Conservation (phyloP, 2,329 filamentous ascomycete species). For the Ophiocordyceps australis region DNA sequence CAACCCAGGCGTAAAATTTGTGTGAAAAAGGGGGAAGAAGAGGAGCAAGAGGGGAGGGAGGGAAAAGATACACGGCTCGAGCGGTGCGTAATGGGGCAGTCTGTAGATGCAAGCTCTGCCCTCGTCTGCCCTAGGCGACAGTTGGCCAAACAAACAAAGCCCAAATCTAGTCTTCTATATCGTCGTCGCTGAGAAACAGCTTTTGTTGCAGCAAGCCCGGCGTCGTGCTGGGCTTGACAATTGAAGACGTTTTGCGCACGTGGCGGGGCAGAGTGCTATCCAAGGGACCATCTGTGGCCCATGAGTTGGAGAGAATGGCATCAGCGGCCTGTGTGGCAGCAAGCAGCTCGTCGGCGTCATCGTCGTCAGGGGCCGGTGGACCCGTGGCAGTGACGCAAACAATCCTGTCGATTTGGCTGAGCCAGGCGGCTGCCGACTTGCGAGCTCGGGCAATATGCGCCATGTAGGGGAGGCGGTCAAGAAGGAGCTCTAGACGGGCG, state of each 20-base stretch:
- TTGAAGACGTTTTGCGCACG: slow-evolving; percentile 24
- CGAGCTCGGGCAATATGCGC: slow-evolving; percentile 38
- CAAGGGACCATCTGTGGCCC: slow-evolving; percentile 42
- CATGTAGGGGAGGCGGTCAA: slow-evolving; percentile 80
- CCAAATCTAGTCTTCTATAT: slow-evolving; percentile 65
- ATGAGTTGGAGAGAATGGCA: too few species aligned
- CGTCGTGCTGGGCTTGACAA: slow-evolving; percentile 17
- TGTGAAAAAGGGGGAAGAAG: too few species aligned
- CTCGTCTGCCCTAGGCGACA: too few species aligned
- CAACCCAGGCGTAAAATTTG: too few species aligned
- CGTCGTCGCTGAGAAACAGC: slow-evolving; percentile 62
- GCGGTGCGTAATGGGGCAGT: too few species aligned
- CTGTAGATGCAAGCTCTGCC: too few species aligned
- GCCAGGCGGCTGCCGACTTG: slow-evolving; percentile 18
- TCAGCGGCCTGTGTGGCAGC: slow-evolving; percentile 23
- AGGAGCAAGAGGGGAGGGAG: too few species aligned
- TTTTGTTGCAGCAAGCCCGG: slow-evolving; percentile 38
- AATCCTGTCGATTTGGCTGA: slow-evolving; percentile 47
- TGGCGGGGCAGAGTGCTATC: slow-evolving; percentile 33
- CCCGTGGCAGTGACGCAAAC: slow-evolving; percentile 49
- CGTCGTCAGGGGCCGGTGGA: slow-evolving; percentile 21
- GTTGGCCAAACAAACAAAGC: too few species aligned
- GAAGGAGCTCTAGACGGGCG: slow-evolving; percentile 54
- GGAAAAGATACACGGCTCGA: too few species aligned
- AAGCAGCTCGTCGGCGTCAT: slow-evolving; percentile 24